These are phyloP conservation scores for Purpureocillium lavendulum DNA, from an alignment of 2,329 filamentous ascomycete species.

Conservation along the genomic window DNA sequence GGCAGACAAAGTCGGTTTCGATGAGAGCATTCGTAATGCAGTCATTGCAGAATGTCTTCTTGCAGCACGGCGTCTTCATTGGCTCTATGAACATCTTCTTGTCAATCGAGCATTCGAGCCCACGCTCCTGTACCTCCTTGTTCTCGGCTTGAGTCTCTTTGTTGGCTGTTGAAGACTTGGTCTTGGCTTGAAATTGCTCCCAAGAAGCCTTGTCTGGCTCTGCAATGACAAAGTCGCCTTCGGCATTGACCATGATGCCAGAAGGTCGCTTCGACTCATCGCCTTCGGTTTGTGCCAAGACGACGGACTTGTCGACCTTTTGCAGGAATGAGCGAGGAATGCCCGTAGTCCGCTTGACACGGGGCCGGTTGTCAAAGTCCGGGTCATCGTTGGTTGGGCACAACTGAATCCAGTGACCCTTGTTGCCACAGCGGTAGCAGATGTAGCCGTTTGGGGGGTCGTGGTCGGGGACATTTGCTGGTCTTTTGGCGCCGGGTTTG, in stretches of 20 bases:
- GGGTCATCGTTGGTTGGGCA: constrained; percentile 99
- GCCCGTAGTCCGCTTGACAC: constrained; percentile 92
- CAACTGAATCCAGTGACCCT: constrained; percentile 98
- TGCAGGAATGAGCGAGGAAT: constrained; percentile 94
- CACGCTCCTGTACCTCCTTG: constrained; percentile 80
- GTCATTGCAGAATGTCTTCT: constrained; percentile 97
- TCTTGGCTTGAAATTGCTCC: constrained; percentile 94
- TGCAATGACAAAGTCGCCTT: constrained; percentile 94
- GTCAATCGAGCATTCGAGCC: constrained; percentile 91
- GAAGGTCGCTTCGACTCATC: constrained; percentile 79
- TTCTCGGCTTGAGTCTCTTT: constrained; percentile 69
- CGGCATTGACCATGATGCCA: constrained; percentile 94
- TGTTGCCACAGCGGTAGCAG: constrained; percentile 92
- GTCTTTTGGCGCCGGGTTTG: constrained; percentile 55
- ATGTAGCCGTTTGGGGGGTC: constrained; percentile 90
- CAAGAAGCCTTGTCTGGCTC: constrained; percentile 92
- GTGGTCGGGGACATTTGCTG: constrained; percentile 76
- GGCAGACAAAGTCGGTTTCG: constrained; percentile 95
- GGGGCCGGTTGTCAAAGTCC: constrained; percentile 85
- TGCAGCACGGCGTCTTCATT: constrained; percentile 98
- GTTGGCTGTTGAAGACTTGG: constrained; percentile 76
- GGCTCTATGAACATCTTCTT: constrained; percentile 97
- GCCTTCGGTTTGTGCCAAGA: constrained; percentile 63
- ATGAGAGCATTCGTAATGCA: constrained; percentile 99
- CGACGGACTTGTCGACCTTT: constrained; percentile 84